These are phyloP conservation scores for Bipolaris victoriae DNA, from an alignment of 2,329 filamentous ascomycete genomes.

Conservation along the genomic window DNA sequence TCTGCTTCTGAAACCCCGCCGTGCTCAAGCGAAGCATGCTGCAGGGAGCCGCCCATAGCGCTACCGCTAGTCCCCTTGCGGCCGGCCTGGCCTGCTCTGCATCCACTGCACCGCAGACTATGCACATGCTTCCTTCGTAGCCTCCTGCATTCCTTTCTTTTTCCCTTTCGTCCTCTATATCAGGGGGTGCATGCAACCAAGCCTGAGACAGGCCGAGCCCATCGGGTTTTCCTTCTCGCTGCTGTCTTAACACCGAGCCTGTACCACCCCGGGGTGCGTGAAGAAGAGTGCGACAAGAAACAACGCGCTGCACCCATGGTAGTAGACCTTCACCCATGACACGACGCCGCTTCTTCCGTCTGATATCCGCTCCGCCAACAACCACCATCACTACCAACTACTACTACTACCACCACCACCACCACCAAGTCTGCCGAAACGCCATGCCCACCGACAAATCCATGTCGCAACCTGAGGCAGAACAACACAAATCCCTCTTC, in stretches of 20 bases:
- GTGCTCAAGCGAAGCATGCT: slow-evolving; percentile 13
- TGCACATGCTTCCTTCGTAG: not conserved
- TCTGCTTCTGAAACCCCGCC: slow-evolving; percentile 15
- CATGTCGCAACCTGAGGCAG: slow-evolving; percentile 12
- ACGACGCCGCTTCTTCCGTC: not conserved
- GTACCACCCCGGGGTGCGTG: not conserved
- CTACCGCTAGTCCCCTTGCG: slow-evolving; percentile 3
- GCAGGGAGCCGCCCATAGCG: slow-evolving; percentile 19
- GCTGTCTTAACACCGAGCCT: not conserved
- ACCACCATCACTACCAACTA: not conserved
- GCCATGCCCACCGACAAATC: not conserved
- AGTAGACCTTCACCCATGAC: not conserved
- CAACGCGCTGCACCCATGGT: not conserved
- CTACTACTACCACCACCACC: not conserved
- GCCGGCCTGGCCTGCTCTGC: slow-evolving; percentile 6
- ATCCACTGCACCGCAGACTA: not conserved
- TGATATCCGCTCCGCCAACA: not conserved
- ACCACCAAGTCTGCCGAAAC: not conserved
- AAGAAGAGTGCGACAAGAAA: slow-evolving; percentile 5
- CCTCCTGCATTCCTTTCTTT: not conserved
- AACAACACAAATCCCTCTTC: slow-evolving; percentile 2
- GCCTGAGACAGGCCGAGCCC: too few relatives aligned
- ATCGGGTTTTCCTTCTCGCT: slow-evolving; percentile 1
- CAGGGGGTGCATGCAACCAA: not conserved
- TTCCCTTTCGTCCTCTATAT: not conserved